phyloP scores from a whole-genome alignment of 2,329 filamentous ascomycete species.

The Xylariaceae sp. region DNA sequence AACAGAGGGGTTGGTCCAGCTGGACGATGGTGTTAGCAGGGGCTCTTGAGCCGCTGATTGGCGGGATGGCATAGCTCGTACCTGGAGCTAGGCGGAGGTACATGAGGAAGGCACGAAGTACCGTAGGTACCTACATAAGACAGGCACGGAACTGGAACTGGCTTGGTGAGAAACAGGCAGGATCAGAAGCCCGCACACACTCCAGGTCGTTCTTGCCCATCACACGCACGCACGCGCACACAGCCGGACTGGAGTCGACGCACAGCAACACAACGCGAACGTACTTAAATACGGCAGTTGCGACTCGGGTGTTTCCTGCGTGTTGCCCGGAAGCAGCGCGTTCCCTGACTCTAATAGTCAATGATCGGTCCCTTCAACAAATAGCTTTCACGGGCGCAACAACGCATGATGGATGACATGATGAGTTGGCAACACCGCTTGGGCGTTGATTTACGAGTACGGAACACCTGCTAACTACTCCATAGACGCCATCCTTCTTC shows the following conservation, averaged over 20 bases:
- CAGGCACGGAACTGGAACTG: background rate
- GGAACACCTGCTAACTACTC: too few species aligned
- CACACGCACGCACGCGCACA: too few species aligned
- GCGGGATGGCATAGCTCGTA: background rate
- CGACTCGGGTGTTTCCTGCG: too few species aligned
- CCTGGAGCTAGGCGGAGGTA: background rate
- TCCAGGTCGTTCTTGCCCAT: too few species aligned
- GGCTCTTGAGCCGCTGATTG: background rate
- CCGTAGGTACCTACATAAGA: background rate
- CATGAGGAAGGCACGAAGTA: background rate
- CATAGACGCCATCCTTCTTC: too few species aligned
- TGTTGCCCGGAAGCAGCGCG: too few species aligned
- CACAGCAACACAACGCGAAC: too few species aligned
- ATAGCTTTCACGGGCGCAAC: constrained; percentile 10
- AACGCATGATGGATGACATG: constrained; percentile 10
- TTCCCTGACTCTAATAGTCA: background rate
- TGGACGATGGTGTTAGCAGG: background rate
- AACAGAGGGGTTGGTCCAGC: background rate
- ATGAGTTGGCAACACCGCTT: constrained; percentile 28
- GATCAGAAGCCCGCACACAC: too few species aligned
- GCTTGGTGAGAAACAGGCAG: background rate
- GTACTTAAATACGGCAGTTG: too few species aligned
- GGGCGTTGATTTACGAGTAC: background rate
- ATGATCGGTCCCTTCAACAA: constrained; percentile 9
- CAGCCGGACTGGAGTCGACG: too few species aligned